A percentile compares a stretch with the other conserved stretches of the same genome.
phyloP scores from a whole-genome alignment of 2,329 filamentous ascomycete genomes.

The Diaporthe ilicicola region DNA sequence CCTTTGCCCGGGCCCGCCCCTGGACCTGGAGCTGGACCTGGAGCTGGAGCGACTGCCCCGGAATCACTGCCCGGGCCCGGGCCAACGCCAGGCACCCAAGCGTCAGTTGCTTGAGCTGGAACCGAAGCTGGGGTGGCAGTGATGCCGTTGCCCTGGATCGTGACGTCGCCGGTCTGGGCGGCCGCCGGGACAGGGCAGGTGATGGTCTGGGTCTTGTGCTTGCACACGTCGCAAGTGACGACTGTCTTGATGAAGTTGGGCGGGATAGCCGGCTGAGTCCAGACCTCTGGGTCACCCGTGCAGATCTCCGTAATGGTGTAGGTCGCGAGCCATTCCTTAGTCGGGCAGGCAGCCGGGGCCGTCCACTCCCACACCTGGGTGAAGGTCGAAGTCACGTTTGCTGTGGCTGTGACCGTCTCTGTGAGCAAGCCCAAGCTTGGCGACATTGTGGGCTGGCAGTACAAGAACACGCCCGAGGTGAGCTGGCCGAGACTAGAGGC shows the following conservation, averaged over 20 bases:
- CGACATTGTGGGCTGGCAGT: constrained; percentile 38
- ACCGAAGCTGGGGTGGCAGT: constrained; percentile 41
- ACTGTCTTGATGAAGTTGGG: constrained; percentile 50
- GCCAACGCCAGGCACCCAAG: neutral
- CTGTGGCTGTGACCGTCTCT: constrained; percentile 32
- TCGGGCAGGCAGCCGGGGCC: constrained; percentile 47
- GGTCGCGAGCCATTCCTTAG: constrained; percentile 48
- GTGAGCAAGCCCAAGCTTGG: constrained; percentile 37
- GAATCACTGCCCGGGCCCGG: neutral
- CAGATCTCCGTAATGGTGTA: constrained; percentile 51
- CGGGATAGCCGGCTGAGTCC: constrained; percentile 43
- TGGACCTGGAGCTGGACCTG: neutral
- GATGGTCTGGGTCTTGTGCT: constrained; percentile 44
- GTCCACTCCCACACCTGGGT: constrained; percentile 50
- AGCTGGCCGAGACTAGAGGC: constrained; percentile 6
- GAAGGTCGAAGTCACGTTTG: constrained; percentile 40
- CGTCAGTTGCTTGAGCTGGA: neutral
- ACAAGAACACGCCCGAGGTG: constrained; percentile 38
- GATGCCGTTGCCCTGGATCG: constrained; percentile 47
- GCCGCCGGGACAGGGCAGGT: constrained; percentile 47
- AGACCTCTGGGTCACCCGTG: constrained; percentile 42
- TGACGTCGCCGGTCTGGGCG: constrained; percentile 41
- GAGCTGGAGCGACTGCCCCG: neutral
- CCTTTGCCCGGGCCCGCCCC: neutral
- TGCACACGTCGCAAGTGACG: constrained; percentile 46